Evolutionary conservation across 208 protist genomes (phyloP).

Genomic region (Leptomonas seymouri): DNA sequence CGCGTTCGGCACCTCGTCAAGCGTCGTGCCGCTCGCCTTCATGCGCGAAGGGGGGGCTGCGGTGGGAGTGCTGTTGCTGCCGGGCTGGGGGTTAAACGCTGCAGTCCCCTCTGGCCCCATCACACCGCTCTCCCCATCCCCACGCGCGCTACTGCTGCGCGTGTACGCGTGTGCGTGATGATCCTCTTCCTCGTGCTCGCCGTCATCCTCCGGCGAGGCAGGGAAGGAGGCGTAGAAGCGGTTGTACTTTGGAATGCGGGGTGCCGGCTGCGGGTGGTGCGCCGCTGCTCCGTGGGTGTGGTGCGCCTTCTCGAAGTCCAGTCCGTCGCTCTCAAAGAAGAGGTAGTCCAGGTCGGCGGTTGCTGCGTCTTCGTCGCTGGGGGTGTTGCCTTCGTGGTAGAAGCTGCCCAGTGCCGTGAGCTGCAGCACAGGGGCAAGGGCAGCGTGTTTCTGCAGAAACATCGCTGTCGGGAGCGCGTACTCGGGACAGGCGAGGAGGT

Average conservation of each 20-base stretch:
- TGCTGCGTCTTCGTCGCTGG: conserved; percentile 20
- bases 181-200: not conserved
- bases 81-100: not conserved
- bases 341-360: conserved; percentile 19
- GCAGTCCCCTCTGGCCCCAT: not conserved
- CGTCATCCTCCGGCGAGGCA: conserved; percentile 9
- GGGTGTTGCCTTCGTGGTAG: conserved; percentile 23
- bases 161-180: not conserved
- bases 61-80: conserved; percentile 7
- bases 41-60: conserved; percentile 1
- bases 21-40: not conserved
- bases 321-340: conserved; percentile 29
- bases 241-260: conserved; percentile 42
- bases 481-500: conserved; percentile 67
- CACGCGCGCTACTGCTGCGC: not conserved
- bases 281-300: not conserved
- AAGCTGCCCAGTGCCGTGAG: conserved; percentile 37
- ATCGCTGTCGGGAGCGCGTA: conserved; percentile 65
- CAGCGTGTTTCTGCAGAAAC: conserved; percentile 70
- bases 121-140: not conserved
- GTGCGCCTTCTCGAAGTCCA: not conserved
- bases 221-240: conserved; percentile 43
- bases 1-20: conserved; percentile 4
- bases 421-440: conserved; percentile 60
- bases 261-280: conserved; percentile 12